Evolutionary conservation across 148 eudicot species (phyloP).

Genomic region (Chenopodium berlandieri): DNA sequence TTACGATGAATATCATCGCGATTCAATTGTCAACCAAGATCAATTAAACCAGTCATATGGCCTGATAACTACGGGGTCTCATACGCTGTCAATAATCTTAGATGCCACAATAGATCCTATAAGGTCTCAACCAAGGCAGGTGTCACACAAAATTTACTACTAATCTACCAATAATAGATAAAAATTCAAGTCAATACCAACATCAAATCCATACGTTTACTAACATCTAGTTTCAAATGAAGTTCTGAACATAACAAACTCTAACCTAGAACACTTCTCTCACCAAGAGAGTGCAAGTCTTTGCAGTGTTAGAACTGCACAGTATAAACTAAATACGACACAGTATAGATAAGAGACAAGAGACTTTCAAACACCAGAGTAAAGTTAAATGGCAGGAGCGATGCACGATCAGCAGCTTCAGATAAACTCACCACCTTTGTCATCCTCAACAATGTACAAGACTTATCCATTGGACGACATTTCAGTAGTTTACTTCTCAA

Average conservation of each 20-base stretch:
- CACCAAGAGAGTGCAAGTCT: slow-evolving; percentile 14
- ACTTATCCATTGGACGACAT: slow-evolving; percentile 5
- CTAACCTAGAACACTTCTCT: slow-evolving; percentile 14
- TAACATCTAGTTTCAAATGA: slow-evolving; percentile 5
- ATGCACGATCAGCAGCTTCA: slow-evolving; percentile 18
- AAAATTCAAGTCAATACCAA: slow-evolving; percentile 14
- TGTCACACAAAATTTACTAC: background rate
- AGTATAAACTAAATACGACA: slow-evolving; percentile 20
- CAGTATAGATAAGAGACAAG: background rate
- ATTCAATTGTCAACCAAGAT: no score
- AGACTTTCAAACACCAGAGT: background rate
- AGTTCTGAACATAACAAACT: slow-evolving; percentile 6
- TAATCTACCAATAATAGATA: slow-evolving; percentile 16
- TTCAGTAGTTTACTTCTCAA: slow-evolving; percentile 21
- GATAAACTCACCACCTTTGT: slow-evolving; percentile 18
- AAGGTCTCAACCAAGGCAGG: background rate
- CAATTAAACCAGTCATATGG: background rate
- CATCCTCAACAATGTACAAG: slow-evolving; percentile 19
- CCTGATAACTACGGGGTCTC: background rate
- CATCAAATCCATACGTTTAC: slow-evolving; percentile 11
- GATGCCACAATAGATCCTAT: background rate
- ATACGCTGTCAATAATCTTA: background rate
- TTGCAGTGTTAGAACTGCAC: background rate
- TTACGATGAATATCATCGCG: no score
- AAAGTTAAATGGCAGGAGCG: slow-evolving; percentile 8